Conservation (phyloP, 2,329 filamentous ascomycete species). For the Escovopsis weberi region DNA sequence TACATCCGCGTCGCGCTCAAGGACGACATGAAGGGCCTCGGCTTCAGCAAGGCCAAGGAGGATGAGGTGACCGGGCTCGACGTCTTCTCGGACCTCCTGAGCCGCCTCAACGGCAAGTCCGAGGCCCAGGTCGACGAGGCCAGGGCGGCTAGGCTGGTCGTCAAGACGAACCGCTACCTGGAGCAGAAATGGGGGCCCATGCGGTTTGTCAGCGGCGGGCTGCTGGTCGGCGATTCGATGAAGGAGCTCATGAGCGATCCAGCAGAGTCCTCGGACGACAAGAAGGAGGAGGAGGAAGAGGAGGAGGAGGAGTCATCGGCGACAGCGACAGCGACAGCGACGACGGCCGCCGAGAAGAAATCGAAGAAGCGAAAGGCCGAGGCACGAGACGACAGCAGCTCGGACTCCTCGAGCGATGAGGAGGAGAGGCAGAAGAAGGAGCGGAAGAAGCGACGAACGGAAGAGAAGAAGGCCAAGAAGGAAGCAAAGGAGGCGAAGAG, state of each 20-base stretch:
- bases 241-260: constrained; percentile 16
- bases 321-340: constrained; percentile 20
- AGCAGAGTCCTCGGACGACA: too few relatives aligned
- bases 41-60: constrained; percentile 61
- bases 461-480: constrained; percentile 23
- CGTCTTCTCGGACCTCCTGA: constrained; percentile 73
- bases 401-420: constrained; percentile 11
- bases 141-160: constrained; percentile 49
- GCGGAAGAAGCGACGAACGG: constrained; percentile 23
- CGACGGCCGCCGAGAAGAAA: too few relatives aligned
- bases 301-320: constrained; percentile 11
- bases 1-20: constrained; percentile 78
- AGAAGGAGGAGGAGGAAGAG: constrained; percentile 7
- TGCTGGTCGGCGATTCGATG: constrained; percentile 45
- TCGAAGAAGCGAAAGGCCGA: constrained; percentile 35
- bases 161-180: constrained; percentile 60
- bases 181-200: constrained; percentile 65
- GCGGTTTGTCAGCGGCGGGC: constrained; percentile 77
- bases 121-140: constrained; percentile 60
- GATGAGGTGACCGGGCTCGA: constrained; percentile 75
- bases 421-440: constrained; percentile 20
- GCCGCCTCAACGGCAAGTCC: constrained; percentile 76
- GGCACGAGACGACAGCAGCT: constrained; percentile 17
- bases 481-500: constrained; percentile 25
- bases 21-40: constrained; percentile 82